These are phyloP conservation scores for Haematococcus sp. DNA, from an alignment of 139 green algal genomes.

Conservation along the genomic window DNA sequence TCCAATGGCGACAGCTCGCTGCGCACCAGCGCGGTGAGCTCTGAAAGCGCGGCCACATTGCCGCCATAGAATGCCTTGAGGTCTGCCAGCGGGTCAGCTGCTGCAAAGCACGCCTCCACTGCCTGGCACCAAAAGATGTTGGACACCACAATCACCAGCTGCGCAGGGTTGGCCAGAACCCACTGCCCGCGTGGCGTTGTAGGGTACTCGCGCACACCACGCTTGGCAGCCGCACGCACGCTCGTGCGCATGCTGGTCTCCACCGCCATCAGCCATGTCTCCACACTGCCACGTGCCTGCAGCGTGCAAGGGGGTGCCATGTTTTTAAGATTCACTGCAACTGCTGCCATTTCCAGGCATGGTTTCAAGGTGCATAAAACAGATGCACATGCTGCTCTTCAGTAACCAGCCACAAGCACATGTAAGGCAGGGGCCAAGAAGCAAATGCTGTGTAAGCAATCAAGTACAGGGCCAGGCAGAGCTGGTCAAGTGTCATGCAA, in stretches of 20 bases:
- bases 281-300: constrained; percentile 65
- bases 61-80: constrained; percentile 22
- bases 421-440: too few relatives aligned
- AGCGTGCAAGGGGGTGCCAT: neutral
- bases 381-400: too few relatives aligned
- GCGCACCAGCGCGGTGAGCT: constrained; percentile 51
- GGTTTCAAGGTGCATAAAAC: neutral
- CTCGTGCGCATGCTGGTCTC: constrained; percentile 58
- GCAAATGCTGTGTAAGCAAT: too few relatives aligned
- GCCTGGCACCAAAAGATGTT: constrained; percentile 69
- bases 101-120: constrained; percentile 28
- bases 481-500: too few relatives aligned
- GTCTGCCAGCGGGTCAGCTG: neutral
- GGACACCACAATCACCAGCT: constrained; percentile 68
- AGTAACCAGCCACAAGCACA: too few relatives aligned
- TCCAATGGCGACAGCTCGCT: constrained; percentile 48
- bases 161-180: constrained; percentile 64
- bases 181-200: constrained; percentile 31
- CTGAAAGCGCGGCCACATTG: constrained; percentile 46
- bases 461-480: too few relatives aligned
- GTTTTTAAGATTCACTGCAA: too few relatives aligned
- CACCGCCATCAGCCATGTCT: constrained; percentile 68
- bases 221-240: constrained; percentile 48
- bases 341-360: too few relatives aligned
- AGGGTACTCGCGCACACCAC: constrained; percentile 44